phyloP scores from a whole-genome alignment of 2,329 filamentous ascomycete genomes.

The Aspergillus transmontanensis region DNA sequence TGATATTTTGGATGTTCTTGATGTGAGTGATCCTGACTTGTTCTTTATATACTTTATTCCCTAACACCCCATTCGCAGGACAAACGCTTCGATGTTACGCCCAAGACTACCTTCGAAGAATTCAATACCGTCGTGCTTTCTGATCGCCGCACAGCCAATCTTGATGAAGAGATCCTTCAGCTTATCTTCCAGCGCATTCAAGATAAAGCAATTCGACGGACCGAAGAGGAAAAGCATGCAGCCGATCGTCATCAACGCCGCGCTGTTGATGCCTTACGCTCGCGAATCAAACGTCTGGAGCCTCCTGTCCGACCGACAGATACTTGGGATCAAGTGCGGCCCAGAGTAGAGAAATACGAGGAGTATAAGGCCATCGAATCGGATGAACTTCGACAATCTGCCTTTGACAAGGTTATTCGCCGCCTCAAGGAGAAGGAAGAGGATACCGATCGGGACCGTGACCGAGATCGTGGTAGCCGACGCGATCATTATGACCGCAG shows the following conservation, averaged over 20 bases:
- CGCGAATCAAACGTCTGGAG: constrained; percentile 84
- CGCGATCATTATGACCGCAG: constrained; percentile 57
- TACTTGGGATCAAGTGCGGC: constrained; percentile 84
- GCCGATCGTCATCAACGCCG: constrained; percentile 84
- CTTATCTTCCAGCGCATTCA: constrained; percentile 86
- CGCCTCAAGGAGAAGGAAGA: constrained; percentile 91
- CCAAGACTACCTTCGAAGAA: constrained; percentile 84
- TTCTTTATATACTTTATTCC: constrained; percentile 14
- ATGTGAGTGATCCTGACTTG: constrained; percentile 59
- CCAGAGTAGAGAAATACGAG: constrained; percentile 75
- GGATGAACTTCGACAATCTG: constrained; percentile 78
- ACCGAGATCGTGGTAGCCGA: constrained; percentile 49
- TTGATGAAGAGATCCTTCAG: constrained; percentile 76
- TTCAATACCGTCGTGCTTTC: constrained; percentile 80
- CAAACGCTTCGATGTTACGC: constrained; percentile 85
- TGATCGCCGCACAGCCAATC: constrained; percentile 85
- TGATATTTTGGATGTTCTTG: constrained; percentile 82
- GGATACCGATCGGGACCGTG: constrained; percentile 66
- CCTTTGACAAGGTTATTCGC: constrained; percentile 89
- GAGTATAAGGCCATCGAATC: constrained; percentile 82
- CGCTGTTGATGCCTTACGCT: constrained; percentile 80
- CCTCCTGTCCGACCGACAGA: constrained; percentile 77
- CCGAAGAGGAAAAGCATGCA: constrained; percentile 79
- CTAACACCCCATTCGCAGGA: constrained; percentile 61
- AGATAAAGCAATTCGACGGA: constrained; percentile 80